These are phyloP conservation scores for Bolboschoenus planiculmis DNA, from an alignment of 176 grass and related monocot genomes.

Conservation along the genomic window DNA sequence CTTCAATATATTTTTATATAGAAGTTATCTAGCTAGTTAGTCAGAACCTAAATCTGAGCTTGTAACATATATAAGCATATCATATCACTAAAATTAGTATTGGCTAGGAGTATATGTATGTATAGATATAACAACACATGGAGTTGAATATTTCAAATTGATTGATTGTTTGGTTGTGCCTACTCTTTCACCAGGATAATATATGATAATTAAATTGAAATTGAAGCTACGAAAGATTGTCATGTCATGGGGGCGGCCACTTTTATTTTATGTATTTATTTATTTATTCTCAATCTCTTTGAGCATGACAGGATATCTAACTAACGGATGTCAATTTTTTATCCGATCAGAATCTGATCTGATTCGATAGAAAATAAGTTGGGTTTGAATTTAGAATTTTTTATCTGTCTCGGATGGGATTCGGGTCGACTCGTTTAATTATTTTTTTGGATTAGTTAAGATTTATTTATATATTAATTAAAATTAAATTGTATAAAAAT, in stretches of 20 bases:
- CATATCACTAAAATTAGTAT: background rate
- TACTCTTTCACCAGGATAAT: background rate
- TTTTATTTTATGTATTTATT: too few species aligned
- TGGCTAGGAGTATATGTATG: background rate
- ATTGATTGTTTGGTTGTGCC: background rate
- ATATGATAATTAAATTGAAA: constrained; percentile 12
- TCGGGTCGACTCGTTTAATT: too few species aligned
- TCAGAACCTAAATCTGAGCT: background rate
- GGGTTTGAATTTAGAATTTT: too few species aligned
- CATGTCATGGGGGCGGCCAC: background rate
- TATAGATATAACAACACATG: background rate
- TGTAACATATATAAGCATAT: background rate
- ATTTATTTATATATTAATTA: too few species aligned
- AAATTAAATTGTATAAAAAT: too few species aligned
- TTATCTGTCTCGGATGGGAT: too few species aligned
- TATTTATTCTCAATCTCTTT: background rate
- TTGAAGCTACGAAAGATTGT: background rate
- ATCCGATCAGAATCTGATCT: too few species aligned
- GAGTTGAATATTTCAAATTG: background rate
- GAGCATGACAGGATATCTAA: background rate
- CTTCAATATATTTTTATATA: background rate
- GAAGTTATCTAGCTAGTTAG: background rate
- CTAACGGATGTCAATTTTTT: too few species aligned
- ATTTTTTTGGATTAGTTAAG: too few species aligned
- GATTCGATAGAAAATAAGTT: too few species aligned